phyloP scores from a whole-genome alignment of 768 basidiomycete species.

The Austroboletus festivus region DNA sequence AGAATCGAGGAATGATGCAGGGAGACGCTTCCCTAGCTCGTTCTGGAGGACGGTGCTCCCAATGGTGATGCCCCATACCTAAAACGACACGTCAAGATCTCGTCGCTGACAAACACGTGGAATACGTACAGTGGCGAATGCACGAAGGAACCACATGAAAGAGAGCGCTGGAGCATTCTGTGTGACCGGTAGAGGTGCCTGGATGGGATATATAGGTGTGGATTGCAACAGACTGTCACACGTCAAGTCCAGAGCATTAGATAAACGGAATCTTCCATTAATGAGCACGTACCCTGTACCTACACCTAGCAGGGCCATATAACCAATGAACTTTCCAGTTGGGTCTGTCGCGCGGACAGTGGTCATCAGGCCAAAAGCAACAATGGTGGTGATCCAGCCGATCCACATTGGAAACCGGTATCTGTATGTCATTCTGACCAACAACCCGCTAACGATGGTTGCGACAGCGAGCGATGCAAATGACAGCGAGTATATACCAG shows the following conservation, averaged over 20 bases:
- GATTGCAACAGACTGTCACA: too few species aligned
- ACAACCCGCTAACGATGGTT: constrained; percentile 31
- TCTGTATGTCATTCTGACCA: constrained; percentile 23
- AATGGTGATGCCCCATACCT: not conserved
- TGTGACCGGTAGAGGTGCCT: too few species aligned
- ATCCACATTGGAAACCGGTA: constrained; percentile 35
- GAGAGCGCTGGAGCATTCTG: not conserved
- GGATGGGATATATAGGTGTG: too few species aligned
- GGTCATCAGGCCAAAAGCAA: constrained; percentile 37
- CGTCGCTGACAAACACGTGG: not conserved
- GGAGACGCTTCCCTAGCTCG: not conserved
- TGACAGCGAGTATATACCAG: constrained; percentile 24
- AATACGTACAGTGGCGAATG: not conserved
- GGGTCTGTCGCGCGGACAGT: constrained; percentile 26
- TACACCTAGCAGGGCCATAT: too few species aligned
- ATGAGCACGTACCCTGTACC: too few species aligned
- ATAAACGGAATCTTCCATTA: too few species aligned
- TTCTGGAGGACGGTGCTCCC: not conserved
- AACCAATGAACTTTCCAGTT: too few species aligned
- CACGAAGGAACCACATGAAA: not conserved
- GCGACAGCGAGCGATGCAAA: constrained; percentile 28
- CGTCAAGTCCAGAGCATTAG: too few species aligned
- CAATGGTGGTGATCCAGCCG: constrained; percentile 31
- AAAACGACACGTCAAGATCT: not conserved
- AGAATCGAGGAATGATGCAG: not conserved